Percentiles rank a stretch among this genome's conserved stretches.
Conservation (phyloP, 106 monocot species). For the Acorus calamus region DNA sequence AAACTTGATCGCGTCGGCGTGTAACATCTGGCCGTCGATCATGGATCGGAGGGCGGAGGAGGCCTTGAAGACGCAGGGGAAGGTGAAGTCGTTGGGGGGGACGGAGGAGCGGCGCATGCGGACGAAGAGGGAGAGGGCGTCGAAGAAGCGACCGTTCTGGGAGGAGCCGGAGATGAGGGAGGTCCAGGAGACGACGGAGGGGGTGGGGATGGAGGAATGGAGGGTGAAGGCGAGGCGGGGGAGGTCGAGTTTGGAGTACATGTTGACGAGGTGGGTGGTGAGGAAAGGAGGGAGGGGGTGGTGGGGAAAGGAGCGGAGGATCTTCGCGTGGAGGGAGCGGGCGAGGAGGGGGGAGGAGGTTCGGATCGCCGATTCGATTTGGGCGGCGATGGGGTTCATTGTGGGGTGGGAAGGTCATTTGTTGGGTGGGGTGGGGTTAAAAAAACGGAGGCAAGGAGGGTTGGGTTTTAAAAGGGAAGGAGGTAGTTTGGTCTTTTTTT, state of each 20-base stretch:
- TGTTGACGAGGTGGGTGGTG: slow-evolving; percentile 82
- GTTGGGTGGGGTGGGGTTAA: no score
- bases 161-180: slow-evolving; percentile 65
- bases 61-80: slow-evolving; percentile 78
- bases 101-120: slow-evolving; percentile 40
- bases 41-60: slow-evolving; percentile 17
- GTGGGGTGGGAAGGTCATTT: not conserved
- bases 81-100: slow-evolving; percentile 86
- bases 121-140: slow-evolving; percentile 39
- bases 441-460: no score
- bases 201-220: slow-evolving; percentile 36
- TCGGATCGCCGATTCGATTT: slow-evolving; percentile 45
- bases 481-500: no score
- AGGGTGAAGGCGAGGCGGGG: slow-evolving; percentile 21
- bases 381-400: slow-evolving; percentile 28
- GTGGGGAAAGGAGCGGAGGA: slow-evolving; percentile 35
- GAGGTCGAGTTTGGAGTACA: slow-evolving; percentile 87
- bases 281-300: slow-evolving; percentile 56
- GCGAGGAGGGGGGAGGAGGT: slow-evolving; percentile 41
- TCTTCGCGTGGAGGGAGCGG: slow-evolving; percentile 45
- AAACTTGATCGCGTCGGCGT: slow-evolving; percentile 33
- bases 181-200: slow-evolving; percentile 72
- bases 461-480: no score
- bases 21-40: slow-evolving; percentile 24
- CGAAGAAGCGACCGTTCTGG: slow-evolving; percentile 43